Percentiles rank a stretch among this genome's conserved stretches.
Evolutionary conservation across 495 filamentous ascomycete species (phyloP).

Genomic region (Daldinia vernicosa): DNA sequence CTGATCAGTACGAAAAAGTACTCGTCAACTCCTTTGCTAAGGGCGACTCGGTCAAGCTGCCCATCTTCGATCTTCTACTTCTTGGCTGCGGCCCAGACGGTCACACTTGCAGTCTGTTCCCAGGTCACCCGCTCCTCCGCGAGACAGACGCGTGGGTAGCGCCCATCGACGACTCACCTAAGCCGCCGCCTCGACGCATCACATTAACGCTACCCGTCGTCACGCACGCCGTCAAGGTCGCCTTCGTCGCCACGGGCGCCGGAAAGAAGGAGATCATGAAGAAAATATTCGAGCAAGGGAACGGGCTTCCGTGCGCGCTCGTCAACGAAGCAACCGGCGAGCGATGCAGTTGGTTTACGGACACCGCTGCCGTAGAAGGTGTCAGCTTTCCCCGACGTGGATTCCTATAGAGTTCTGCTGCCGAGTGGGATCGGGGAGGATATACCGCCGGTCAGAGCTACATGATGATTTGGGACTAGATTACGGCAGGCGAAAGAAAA

Average conservation of each 20-base stretch:
- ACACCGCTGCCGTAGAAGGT: slow-evolving; percentile 80
- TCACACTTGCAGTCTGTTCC: slow-evolving; percentile 97
- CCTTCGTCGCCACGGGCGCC: slow-evolving; percentile 88
- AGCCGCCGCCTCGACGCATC: slow-evolving; percentile 90
- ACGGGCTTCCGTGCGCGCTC: slow-evolving; percentile 84
- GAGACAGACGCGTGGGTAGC: slow-evolving; percentile 94
- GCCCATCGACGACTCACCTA: slow-evolving; percentile 89
- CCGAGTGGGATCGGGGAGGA: not conserved
- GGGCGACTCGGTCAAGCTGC: slow-evolving; percentile 87
- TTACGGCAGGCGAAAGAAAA: slow-evolving; percentile 1
- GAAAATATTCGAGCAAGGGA: slow-evolving; percentile 82
- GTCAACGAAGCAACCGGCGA: slow-evolving; percentile 85
- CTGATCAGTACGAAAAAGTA: slow-evolving; percentile 91
- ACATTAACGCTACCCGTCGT: slow-evolving; percentile 92
- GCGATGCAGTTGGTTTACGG: slow-evolving; percentile 94
- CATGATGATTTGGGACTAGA: not conserved
- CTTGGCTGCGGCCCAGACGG: slow-evolving; percentile 95
- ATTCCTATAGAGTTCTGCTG: slow-evolving; percentile 39
- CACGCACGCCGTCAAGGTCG: slow-evolving; percentile 81
- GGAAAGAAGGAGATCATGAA: slow-evolving; percentile 92
- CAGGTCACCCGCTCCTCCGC: slow-evolving; percentile 83
- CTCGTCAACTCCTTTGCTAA: slow-evolving; percentile 84
- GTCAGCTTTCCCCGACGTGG: slow-evolving; percentile 77
- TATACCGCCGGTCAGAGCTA: not conserved
- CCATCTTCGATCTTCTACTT: slow-evolving; percentile 92